Conservation (phyloP, 176 grass and related monocot species). For the Phoenix roebelenii region DNA sequence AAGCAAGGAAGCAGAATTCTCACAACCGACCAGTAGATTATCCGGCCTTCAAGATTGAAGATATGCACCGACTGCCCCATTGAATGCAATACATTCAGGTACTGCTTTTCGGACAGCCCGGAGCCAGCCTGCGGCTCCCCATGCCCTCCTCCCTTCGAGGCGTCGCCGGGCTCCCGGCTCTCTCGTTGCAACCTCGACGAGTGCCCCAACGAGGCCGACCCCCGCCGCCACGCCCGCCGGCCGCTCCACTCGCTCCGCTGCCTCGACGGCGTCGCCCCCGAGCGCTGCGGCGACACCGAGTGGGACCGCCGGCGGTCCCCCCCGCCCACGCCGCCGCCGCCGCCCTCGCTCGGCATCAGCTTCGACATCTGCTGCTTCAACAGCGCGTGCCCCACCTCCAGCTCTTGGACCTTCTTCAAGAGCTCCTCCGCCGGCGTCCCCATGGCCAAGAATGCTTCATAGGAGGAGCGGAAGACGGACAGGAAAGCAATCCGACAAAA, state of each 20-base stretch:
- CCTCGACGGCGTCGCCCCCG: constrained; percentile 7
- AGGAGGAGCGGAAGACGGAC: neutral
- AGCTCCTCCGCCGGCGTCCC: constrained; percentile 49
- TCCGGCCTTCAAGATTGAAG: constrained; percentile 70
- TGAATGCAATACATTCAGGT: constrained; percentile 52
- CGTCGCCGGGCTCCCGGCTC: constrained; percentile 15
- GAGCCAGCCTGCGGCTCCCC: constrained; percentile 5
- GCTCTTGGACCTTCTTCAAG: constrained; percentile 73
- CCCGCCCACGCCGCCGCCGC: neutral
- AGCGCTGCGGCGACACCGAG: constrained; percentile 61
- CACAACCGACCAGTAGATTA: constrained; percentile 78
- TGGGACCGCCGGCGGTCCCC: constrained; percentile 45
- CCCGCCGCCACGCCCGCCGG: constrained; percentile 20
- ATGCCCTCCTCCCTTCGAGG: neutral
- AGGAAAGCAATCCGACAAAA: too few species aligned
- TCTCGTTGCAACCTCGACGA: constrained; percentile 47
- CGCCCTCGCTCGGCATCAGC: constrained; percentile 22
- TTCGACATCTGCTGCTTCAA: constrained; percentile 84
- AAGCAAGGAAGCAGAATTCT: constrained; percentile 6
- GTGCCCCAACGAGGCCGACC: constrained; percentile 48
- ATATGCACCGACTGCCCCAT: constrained; percentile 88
- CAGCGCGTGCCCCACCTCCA: constrained; percentile 60
- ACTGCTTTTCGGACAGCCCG: constrained; percentile 64
- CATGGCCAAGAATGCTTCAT: constrained; percentile 25
- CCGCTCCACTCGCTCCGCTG: constrained; percentile 21